These are phyloP conservation scores for Leccinum variicolor DNA, from an alignment of 768 basidiomycete species.

Conservation along the genomic window DNA sequence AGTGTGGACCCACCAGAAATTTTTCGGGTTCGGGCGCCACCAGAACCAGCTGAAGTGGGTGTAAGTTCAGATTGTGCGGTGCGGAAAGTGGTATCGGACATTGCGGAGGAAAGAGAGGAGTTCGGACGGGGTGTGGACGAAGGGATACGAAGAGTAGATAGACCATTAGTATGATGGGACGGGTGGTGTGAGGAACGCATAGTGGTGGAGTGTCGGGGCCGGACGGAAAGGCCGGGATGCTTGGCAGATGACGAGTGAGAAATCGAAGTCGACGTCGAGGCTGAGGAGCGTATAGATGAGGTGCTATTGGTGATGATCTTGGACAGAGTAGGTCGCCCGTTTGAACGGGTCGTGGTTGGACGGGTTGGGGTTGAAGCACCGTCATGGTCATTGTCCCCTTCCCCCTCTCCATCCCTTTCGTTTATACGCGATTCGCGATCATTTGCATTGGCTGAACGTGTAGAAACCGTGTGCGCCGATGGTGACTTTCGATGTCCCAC, in stretches of 20 bases:
- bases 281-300: constrained; percentile 21
- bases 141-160: constrained; percentile 31
- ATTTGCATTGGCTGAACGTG: constrained; percentile 1
- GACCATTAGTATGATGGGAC: constrained; percentile 19
- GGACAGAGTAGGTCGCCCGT: constrained; percentile 25
- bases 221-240: constrained; percentile 14
- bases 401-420: constrained; percentile 6
- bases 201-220: constrained; percentile 18
- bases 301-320: constrained; percentile 27
- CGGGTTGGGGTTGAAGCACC: constrained; percentile 15
- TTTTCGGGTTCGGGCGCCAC: constrained; percentile 27
- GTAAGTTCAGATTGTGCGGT: constrained; percentile 31
- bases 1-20: constrained; percentile 28
- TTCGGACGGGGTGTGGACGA: constrained; percentile 23
- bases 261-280: constrained; percentile 8
- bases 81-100: constrained; percentile 30
- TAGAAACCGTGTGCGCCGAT: constrained; percentile 11
- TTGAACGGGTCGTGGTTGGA: constrained; percentile 5
- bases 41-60: constrained; percentile 26
- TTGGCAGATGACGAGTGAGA: constrained; percentile 14
- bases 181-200: constrained; percentile 26
- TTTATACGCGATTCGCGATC: background rate
- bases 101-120: constrained; percentile 30
- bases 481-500: constrained; percentile 22
- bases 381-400: constrained; percentile 11